Evolutionary conservation across 2,329 filamentous ascomycete species (phyloP).

Genomic region (Trichophyton rubrum): DNA sequence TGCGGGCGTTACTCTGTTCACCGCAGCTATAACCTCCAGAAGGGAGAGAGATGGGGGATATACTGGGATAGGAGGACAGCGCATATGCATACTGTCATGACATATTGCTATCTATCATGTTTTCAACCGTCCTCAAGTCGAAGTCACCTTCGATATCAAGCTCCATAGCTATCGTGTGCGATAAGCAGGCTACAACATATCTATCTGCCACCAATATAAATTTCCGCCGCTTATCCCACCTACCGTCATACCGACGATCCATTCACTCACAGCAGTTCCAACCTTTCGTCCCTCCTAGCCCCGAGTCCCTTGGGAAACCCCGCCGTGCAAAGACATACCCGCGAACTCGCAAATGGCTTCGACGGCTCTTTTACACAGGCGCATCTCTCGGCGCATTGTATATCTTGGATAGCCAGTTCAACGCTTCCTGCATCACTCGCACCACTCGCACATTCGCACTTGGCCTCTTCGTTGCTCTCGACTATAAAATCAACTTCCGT

Average conservation of each 20-base stretch:
- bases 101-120: neutral
- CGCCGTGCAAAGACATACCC: conserved; percentile 57
- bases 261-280: conserved; percentile 12
- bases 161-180: neutral
- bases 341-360: conserved; percentile 61
- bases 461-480: conserved; percentile 67
- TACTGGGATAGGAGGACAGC: neutral
- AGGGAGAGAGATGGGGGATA: neutral
- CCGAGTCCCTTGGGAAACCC: conserved; percentile 63
- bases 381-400: conserved; percentile 51
- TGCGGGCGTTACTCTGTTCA: too few relatives aligned
- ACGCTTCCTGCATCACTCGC: conserved; percentile 65
- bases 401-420: conserved; percentile 57
- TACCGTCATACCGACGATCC: neutral
- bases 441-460: conserved; percentile 69
- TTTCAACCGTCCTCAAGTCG: neutral
- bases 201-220: neutral
- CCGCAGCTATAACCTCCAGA: neutral
- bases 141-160: neutral
- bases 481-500: conserved; percentile 96
- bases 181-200: neutral
- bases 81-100: neutral
- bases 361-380: conserved; percentile 54
- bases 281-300: conserved; percentile 62
- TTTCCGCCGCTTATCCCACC: neutral